Percentiles rank a stretch among this genome's conserved stretches.
These are phyloP conservation scores for Candida chauliodis DNA, from an alignment of 805 yeast genomes.

Conservation along the genomic window DNA sequence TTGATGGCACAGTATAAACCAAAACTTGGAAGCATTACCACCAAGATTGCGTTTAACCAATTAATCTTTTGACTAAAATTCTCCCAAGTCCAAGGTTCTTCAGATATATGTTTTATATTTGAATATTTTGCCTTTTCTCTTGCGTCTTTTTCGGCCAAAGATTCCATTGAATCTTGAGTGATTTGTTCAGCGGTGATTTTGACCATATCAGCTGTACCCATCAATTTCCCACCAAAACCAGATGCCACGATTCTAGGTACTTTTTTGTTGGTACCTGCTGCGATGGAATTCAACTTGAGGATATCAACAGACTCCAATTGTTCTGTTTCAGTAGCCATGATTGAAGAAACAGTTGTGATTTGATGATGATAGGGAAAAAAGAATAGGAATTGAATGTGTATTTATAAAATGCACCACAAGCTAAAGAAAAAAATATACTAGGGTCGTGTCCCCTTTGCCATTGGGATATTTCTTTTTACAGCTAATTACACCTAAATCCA, in stretches of 20 bases:
- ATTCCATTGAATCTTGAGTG: constrained; percentile 48
- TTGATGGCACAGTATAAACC: constrained; percentile 47
- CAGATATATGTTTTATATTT: constrained; percentile 59
- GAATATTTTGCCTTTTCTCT: constrained; percentile 38
- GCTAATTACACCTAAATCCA: no score
- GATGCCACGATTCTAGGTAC: constrained; percentile 74
- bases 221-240: constrained; percentile 66
- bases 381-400: no score
- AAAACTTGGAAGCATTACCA: constrained; percentile 52
- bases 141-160: constrained; percentile 34
- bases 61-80: constrained; percentile 77
- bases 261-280: constrained; percentile 76
- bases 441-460: no score
- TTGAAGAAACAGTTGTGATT: neutral
- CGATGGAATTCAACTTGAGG: constrained; percentile 69
- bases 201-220: constrained; percentile 78
- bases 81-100: constrained; percentile 68
- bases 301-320: constrained; percentile 48
- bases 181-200: constrained; percentile 63
- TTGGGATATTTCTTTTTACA: no score
- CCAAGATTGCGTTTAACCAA: constrained; percentile 72
- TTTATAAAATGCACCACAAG: no score
- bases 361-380: neutral
- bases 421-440: neutral
- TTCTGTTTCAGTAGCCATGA: constrained; percentile 11